Percentiles rank a stretch among this genome's conserved stretches.
These are phyloP conservation scores for Cryptococcus wingfieldii DNA, from an alignment of 1,284 basidiomycete species.

Conservation along the genomic window DNA sequence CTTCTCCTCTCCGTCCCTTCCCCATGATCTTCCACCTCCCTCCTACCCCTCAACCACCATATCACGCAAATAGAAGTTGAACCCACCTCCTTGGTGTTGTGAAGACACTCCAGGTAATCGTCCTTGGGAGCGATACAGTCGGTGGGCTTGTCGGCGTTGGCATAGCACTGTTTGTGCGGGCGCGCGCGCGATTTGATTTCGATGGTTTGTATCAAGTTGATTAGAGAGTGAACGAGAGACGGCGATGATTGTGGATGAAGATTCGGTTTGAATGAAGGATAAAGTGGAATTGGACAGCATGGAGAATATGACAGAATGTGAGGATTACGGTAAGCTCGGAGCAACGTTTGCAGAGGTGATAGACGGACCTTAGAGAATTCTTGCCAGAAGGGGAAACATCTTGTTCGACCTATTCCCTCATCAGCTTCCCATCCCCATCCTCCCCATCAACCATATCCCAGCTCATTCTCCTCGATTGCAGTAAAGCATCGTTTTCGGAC, in stretches of 20 bases:
- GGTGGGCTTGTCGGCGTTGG: conserved; percentile 67
- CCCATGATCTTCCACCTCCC: not conserved
- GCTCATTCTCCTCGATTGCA: not conserved
- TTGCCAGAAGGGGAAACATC: conserved; percentile 92
- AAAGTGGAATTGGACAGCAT: not conserved
- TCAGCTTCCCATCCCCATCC: not conserved
- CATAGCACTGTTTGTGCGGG: conserved; percentile 66
- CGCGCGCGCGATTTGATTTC: not conserved
- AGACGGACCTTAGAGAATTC: conserved; percentile 70
- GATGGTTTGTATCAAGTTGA: not conserved
- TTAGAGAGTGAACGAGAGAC: not conserved
- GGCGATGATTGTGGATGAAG: not conserved
- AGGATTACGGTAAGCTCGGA: not conserved
- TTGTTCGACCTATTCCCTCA: conserved; percentile 62
- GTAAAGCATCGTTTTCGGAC: not conserved
- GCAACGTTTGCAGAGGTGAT: not conserved
- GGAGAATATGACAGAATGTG: not conserved
- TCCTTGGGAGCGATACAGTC: conserved; percentile 71
- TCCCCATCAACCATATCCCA: not conserved
- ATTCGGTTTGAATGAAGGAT: not conserved
- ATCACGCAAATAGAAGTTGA: not conserved
- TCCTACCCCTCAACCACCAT: not conserved
- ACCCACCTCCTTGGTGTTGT: conserved; percentile 81
- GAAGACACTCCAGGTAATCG: conserved; percentile 91
- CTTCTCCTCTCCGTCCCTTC: not conserved